These are phyloP conservation scores for Digitaria exilis DNA, from an alignment of 202 grass and related monocot species.

Conservation along the genomic window DNA sequence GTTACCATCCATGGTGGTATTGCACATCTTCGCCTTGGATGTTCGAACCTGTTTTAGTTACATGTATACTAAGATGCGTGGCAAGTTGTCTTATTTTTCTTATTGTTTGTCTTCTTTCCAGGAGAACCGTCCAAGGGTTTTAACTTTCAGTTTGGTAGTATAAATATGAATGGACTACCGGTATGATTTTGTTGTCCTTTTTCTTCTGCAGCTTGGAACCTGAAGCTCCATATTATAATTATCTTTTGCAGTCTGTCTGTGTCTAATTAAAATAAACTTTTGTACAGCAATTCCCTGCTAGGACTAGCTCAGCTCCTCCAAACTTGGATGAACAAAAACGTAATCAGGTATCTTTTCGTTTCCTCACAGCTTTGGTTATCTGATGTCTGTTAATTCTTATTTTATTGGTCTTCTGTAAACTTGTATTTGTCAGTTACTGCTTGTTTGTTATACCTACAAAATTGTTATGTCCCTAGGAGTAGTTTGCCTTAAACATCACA, in stretches of 20 bases:
- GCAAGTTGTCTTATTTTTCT: constrained; percentile 20
- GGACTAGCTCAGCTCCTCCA: constrained; percentile 97
- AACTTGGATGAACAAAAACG: constrained; percentile 94
- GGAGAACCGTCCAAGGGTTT: constrained; percentile 65
- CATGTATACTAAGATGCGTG: neutral
- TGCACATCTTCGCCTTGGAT: neutral
- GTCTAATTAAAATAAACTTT: constrained; percentile 30
- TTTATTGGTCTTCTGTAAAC: neutral
- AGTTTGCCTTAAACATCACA: neutral
- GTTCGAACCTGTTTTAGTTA: neutral
- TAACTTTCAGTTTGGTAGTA: constrained; percentile 85
- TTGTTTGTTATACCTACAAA: constrained; percentile 6
- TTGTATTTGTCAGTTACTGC: neutral
- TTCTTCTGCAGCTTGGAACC: constrained; percentile 25
- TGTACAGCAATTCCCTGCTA: constrained; percentile 72
- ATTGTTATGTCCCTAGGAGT: neutral
- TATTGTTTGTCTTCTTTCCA: constrained; percentile 48
- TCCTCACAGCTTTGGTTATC: neutral
- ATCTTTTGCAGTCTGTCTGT: neutral
- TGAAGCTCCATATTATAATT: constrained; percentile 1
- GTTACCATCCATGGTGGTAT: neutral
- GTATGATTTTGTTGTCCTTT: constrained; percentile 50
- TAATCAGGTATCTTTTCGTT: constrained; percentile 69
- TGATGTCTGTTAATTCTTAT: constrained; percentile 12
- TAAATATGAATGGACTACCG: constrained; percentile 71